phyloP scores from a whole-genome alignment of 306 rosid genomes.

The Prunus padus region DNA sequence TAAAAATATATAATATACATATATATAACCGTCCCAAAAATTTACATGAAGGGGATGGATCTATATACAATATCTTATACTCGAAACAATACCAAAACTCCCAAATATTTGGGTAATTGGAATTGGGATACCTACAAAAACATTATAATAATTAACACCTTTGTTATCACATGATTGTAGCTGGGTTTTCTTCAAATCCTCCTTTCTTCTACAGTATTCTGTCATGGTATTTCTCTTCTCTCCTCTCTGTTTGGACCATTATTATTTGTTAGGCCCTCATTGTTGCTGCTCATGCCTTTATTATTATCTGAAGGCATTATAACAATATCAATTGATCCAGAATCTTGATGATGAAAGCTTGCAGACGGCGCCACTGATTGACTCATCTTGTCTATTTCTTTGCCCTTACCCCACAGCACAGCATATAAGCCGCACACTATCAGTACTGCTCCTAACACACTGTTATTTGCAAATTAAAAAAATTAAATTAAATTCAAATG shows the following conservation, averaged over 20 bases:
- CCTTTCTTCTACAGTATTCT: too few species aligned
- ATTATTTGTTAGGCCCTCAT: background rate
- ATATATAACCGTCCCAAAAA: too few species aligned
- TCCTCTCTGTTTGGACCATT: background rate
- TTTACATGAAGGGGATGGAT: too few species aligned
- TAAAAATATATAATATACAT: too few species aligned
- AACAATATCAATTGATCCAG: conserved; percentile 5
- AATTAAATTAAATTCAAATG: background rate
- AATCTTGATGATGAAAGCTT: conserved; percentile 4
- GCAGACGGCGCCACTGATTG: background rate
- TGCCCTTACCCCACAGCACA: conserved; percentile 20
- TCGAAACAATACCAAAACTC: too few species aligned
- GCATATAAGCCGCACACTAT: conserved; percentile 5
- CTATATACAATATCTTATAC: too few species aligned
- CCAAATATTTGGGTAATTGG: too few species aligned
- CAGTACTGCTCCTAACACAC: conserved; percentile 14
- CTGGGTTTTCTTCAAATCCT: too few species aligned
- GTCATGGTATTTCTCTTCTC: too few species aligned
- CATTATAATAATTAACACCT: too few species aligned
- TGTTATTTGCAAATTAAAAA: background rate
- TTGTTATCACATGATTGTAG: too few species aligned
- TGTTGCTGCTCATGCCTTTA: background rate
- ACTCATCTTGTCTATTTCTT: conserved; percentile 9
- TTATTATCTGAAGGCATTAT: background rate
- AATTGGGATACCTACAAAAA: too few species aligned